Evolutionary conservation across 208 protist genomes (phyloP), one percentile per base, ranked within the genome.

Genomic region (Trypanosomatidae sp.): DNA sequence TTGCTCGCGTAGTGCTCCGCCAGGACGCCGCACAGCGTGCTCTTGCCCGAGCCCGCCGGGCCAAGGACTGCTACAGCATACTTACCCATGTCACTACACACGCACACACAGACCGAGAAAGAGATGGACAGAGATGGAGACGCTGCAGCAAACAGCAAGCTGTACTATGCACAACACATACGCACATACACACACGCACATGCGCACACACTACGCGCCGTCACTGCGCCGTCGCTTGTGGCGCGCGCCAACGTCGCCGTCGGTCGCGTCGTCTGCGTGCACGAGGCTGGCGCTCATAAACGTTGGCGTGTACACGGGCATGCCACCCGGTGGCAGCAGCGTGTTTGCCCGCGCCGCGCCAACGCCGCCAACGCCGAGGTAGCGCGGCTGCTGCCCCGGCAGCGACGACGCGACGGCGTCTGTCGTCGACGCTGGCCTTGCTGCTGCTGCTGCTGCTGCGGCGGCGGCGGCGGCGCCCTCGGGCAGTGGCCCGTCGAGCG

Each of bases 41-140:
- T 94, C 66, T 96, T 96, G 25, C 91, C 91, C 26, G 68, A 82
- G 6, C 92, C 92, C 6, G 92, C 89, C 18, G 92, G 92, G 11
- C 92, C 92, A 40, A 97, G 80, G 15, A 97, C 70, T 18, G 94
- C 58, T 26, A 77, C 65, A 5, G 84, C 86, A 48, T 95, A 89
- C 58, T 95, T 95, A 6, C 87, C 85, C 87, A 95, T 71, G 4
- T 2, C 49, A 35, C 25, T 43, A 39, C 26, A 22, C 4, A 42
- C 6, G 13, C 16, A 11, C 11, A 1, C 16, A 48, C 1, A 35
- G 35, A 15, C 16, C 22, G 24, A 38, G 13, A 53, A 33, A 59
- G 28, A 35, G 16, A 28, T 38, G 25, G 6, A 2, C 18, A 13
- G 30, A 49, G 18, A 40, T 0, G 30, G n/a, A 42, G 40, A 18